Conservation (phyloP, 768 basidiomycete species). For the Macrolepiota albuminosa region DNA sequence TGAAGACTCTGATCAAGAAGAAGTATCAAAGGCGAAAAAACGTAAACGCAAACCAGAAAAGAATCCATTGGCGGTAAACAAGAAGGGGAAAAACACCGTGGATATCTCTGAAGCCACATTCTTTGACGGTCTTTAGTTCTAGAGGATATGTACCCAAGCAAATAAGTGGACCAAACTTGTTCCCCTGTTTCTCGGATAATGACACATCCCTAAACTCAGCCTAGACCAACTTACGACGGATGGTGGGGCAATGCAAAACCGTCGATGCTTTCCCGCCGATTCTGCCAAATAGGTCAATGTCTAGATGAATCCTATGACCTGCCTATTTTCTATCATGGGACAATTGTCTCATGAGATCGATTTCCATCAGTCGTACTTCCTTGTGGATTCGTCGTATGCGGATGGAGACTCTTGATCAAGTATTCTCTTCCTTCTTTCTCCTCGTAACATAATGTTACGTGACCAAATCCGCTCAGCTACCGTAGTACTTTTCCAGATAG, state of each 20-base stretch:
- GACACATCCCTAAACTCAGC: neutral
- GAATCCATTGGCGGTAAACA: slow-evolving; percentile 42
- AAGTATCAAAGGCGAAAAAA: slow-evolving; percentile 36
- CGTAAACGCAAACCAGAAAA: slow-evolving; percentile 54
- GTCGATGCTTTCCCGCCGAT: neutral
- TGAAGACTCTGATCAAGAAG: slow-evolving; percentile 19
- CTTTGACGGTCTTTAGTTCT: slow-evolving; percentile 56
- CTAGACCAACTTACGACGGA: neutral
- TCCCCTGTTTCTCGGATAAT: neutral
- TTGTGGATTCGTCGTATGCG: neutral
- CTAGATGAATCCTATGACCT: neutral
- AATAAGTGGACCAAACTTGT: neutral
- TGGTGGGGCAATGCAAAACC: neutral
- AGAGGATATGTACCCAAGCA: no score
- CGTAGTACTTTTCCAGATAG: neutral
- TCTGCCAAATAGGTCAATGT: neutral
- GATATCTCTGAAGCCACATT: slow-evolving; percentile 53
- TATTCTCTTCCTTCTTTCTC: neutral
- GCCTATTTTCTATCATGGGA: neutral
- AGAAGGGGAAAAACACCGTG: slow-evolving; percentile 56
- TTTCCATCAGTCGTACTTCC: neutral
- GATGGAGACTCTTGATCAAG: neutral
- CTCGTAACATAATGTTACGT: neutral
- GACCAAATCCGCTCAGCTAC: neutral
- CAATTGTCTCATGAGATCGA: neutral